These are phyloP conservation scores for Escallonia rubra DNA, from an alignment of 129 eudicot species.

Conservation along the genomic window DNA sequence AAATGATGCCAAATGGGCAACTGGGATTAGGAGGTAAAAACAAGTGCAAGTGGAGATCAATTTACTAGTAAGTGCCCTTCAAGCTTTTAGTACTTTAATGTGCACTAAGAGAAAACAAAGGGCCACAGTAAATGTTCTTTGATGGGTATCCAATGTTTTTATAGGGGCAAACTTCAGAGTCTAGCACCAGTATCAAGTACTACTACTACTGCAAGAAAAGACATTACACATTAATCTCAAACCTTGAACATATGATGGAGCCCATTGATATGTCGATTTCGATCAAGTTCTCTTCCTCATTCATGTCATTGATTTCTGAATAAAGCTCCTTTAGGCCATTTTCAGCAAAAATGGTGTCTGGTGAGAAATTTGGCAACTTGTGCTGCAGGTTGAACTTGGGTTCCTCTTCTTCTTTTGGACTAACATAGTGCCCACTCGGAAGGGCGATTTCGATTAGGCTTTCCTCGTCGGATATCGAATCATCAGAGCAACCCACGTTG, in stretches of 20 bases:
- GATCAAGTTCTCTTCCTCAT: constrained; percentile 87
- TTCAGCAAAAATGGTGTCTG: constrained; percentile 40
- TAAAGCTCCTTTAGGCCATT: constrained; percentile 28
- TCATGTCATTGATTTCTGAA: constrained; percentile 41
- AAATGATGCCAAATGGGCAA: neutral
- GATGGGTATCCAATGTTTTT: constrained; percentile 11
- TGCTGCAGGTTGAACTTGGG: constrained; percentile 19
- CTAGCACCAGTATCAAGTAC: neutral
- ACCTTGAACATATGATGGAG: constrained; percentile 76
- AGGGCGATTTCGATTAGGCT: constrained; percentile 77
- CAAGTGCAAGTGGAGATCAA: constrained; percentile 5
- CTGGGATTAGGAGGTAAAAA: neutral
- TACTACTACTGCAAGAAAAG: neutral
- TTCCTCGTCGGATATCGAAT: constrained; percentile 88
- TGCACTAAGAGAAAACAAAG: constrained; percentile 6
- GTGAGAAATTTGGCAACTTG: constrained; percentile 20
- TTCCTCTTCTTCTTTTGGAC: constrained; percentile 19
- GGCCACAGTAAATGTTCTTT: constrained; percentile 5
- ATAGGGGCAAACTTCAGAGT: neutral
- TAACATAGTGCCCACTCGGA: constrained; percentile 55
- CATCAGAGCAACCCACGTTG: constrained; percentile 45
- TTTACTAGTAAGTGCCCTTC: constrained; percentile 1
- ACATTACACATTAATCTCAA: constrained; percentile 52
- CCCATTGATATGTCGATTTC: constrained; percentile 92
- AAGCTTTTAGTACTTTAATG: constrained; percentile 12